Conservation (phyloP, 768 basidiomycete species). For the Russula abietina region DNA sequence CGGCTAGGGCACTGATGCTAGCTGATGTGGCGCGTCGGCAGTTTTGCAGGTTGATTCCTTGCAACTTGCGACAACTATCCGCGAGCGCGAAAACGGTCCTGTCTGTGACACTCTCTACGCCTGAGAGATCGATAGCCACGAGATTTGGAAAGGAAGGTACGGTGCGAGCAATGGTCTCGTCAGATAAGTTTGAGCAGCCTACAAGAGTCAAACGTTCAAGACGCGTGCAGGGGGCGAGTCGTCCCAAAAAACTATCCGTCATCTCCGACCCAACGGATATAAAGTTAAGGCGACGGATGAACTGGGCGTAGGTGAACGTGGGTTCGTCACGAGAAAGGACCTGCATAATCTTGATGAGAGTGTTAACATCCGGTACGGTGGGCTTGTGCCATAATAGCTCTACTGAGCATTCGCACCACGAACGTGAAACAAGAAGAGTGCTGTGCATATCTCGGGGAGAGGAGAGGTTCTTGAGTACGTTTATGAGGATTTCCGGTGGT, state of each 20-base stretch:
- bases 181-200: constrained; percentile 64
- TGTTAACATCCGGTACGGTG: constrained; percentile 57
- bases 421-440: constrained; percentile 74
- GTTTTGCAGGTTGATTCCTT: constrained; percentile 86
- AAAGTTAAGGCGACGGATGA: constrained; percentile 90
- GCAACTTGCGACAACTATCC: constrained; percentile 61
- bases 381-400: constrained; percentile 95
- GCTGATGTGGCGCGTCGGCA: constrained; percentile 76
- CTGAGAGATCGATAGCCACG: constrained; percentile 80
- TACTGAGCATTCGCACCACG: constrained; percentile 95
- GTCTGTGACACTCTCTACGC: constrained; percentile 65
- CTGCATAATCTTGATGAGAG: constrained; percentile 72
- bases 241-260: constrained; percentile 64
- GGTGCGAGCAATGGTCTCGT: constrained; percentile 54
- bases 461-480: constrained; percentile 82
- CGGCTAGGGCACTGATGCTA: constrained; percentile 71
- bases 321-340: constrained; percentile 58
- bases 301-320: constrained; percentile 81
- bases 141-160: constrained; percentile 69
- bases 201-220: constrained; percentile 87
- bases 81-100: constrained; percentile 67
- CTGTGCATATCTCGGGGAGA: constrained; percentile 66
- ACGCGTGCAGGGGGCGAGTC: constrained; percentile 67
- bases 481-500: constrained; percentile 88
- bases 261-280: constrained; percentile 62